Base-by-base conservation (phyloP, 2,329 filamentous ascomycete species). In the Fonsecaea pedrosoi region DNA sequence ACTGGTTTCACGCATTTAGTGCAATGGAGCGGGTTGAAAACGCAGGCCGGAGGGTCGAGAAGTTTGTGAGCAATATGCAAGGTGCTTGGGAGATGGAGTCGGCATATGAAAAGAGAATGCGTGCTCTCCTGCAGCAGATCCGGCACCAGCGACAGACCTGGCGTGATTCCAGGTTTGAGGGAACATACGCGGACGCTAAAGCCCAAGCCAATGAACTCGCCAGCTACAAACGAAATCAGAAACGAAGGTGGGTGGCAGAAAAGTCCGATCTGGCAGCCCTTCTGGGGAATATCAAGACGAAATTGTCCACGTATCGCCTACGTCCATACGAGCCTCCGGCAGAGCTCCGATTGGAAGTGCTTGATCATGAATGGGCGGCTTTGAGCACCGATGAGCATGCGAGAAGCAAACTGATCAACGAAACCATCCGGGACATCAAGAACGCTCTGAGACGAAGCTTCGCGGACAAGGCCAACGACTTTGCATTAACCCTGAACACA, bases 71-170 rank as follows among this genome's bases (percentile, higher is more conserved):
- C 77, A 98, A 95, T 78, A 98, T 99, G 95, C 93, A 97, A 77
- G 95, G 95, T 25, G 94, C 95, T 8, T 99, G 95, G 95, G 94
- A 97, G 80, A 99, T 99, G 95, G 94, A 99, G 80, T 96, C 92
- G 76, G 92, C 91, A 35, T 99, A 94, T 77, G 95, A 99, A 83
- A 86, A 90, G 75, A 88, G 95, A 68, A 96, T 98, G 92, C 87
- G 88, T 65, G 92, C 89, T 72, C 84, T 99, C 48, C 83, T 98
- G 70, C 85, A 87, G 72, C 85, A 89, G 70, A 92, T 98, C 73
- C 84, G 85, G 32, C 85, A 85, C 70, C 93, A 97, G 78, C 85
- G 89, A 57, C 84, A 90, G 62, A 78, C 84, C 66, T 99, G 95
- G 95, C 86, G 90, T 71, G 86, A 87, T 55, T 87, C 94, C 10